Evolutionary conservation across 2,329 filamentous ascomycete genomes (phyloP).

Genomic region (Colletotrichum limetticola): DNA sequence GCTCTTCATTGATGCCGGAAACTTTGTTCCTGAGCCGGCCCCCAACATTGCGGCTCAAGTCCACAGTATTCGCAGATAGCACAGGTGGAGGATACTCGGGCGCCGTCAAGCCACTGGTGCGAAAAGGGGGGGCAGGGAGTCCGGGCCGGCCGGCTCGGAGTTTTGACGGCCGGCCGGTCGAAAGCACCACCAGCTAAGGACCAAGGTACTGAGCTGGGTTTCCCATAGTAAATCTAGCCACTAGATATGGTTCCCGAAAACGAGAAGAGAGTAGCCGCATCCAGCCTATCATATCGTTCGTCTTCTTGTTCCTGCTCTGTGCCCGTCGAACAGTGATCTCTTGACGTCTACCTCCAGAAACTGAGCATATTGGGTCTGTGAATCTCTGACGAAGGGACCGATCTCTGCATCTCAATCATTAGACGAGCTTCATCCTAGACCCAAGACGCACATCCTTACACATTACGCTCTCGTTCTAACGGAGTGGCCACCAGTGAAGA

Average conservation of each 20-base stretch:
- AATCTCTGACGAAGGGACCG: not conserved
- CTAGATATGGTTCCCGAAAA: not conserved
- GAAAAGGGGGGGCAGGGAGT: not conserved
- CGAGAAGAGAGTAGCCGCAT: not conserved
- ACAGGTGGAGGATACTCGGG: not conserved
- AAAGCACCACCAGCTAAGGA: not conserved
- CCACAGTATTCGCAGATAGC: not conserved
- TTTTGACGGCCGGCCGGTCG: not conserved
- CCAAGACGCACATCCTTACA: too few species aligned
- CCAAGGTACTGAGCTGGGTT: not conserved
- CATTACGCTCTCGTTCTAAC: too few species aligned
- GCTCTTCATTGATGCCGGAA: not conserved
- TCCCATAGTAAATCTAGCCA: not conserved
- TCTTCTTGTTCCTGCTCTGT: too few species aligned
- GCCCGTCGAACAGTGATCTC: too few species aligned
- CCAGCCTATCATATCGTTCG: not conserved
- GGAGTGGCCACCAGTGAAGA: too few species aligned
- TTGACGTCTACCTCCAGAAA: too few species aligned
- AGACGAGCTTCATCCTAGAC: not conserved
- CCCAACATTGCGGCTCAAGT: not conserved
- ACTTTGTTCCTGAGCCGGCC: not conserved
- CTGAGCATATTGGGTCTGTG: not conserved
- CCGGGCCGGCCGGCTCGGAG: not conserved
- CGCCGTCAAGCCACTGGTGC: not conserved
- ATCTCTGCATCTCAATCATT: constrained; percentile 2